These are phyloP conservation scores for Parastagonospora avenae DNA, from an alignment of 2,329 filamentous ascomycete genomes.

Conservation along the genomic window DNA sequence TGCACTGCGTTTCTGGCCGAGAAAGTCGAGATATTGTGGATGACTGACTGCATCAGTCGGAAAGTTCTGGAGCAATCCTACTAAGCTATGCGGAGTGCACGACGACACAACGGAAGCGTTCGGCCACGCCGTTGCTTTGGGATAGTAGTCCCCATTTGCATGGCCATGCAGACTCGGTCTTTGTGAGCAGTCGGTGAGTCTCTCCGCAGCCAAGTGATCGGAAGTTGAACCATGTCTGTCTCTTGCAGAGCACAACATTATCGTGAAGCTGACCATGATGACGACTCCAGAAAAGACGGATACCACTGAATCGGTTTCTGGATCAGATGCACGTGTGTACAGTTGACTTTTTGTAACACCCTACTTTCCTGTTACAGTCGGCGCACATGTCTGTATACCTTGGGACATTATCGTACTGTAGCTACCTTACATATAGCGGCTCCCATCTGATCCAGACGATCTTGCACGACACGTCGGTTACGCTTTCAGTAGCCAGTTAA, in stretches of 20 bases:
- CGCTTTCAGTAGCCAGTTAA: constrained; percentile 3
- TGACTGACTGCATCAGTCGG: neutral
- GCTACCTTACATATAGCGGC: constrained; percentile 21
- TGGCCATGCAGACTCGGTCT: neutral
- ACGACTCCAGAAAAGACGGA: constrained; percentile 10
- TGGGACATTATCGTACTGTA: constrained; percentile 21
- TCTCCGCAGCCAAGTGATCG: neutral
- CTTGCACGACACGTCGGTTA: constrained; percentile 17
- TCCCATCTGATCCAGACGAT: constrained; percentile 18
- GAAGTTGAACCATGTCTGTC: neutral
- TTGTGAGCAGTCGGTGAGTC: neutral
- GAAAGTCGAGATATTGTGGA: neutral
- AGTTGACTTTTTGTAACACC: constrained; percentile 9
- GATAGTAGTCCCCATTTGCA: neutral
- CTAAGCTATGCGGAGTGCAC: neutral
- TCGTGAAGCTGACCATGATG: constrained; percentile 14
- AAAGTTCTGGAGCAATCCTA: neutral
- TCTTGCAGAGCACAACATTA: constrained; percentile 4
- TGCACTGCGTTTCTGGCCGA: no score
- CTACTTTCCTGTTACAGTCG: constrained; percentile 9
- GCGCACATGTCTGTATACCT: constrained; percentile 3
- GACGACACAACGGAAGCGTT: neutral
- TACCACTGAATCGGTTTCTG: constrained; percentile 15
- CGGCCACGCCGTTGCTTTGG: neutral
- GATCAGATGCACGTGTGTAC: neutral